Evolutionary conservation across 108 stramenopile genomes (phyloP).

Genomic region (Cyclostephanos tholiformis): DNA sequence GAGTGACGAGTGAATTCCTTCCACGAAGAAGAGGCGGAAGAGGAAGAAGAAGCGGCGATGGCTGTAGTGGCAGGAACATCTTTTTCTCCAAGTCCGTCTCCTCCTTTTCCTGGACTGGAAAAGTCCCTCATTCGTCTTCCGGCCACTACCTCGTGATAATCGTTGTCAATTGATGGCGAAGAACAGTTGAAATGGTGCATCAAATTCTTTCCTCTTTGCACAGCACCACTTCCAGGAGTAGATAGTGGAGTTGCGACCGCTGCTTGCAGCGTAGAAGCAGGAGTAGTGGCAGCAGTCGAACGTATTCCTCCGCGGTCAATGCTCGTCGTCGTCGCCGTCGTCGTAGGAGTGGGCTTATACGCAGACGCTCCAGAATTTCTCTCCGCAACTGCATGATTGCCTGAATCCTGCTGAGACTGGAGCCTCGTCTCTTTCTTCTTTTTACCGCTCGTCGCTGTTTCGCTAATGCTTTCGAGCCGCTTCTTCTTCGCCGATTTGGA

Average conservation of each 20-base stretch:
- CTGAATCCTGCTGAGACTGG: background rate
- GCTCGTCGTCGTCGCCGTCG: slow-evolving; percentile 5
- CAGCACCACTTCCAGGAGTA: background rate
- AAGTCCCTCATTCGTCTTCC: background rate
- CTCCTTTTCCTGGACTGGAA: background rate
- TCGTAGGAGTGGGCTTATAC: background rate
- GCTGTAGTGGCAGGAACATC: background rate
- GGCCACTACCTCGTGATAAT: background rate
- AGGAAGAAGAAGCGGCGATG: background rate
- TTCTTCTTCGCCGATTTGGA: slow-evolving; percentile 1
- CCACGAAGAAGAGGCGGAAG: background rate
- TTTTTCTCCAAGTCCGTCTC: background rate
- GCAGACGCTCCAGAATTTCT: background rate
- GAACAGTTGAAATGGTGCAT: slow-evolving; percentile 11
- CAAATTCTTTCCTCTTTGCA: slow-evolving; percentile 5
- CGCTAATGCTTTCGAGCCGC: background rate
- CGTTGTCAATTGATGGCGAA: slow-evolving; percentile 4
- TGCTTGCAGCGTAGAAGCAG: background rate
- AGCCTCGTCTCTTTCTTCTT: slow-evolving; percentile 1
- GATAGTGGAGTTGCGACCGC: slow-evolving; percentile 2
- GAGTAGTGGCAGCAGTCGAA: background rate
- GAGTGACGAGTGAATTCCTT: slow-evolving; percentile 4
- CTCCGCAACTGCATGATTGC: slow-evolving; percentile 1
- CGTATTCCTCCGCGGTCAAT: background rate
- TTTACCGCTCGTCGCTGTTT: slow-evolving; percentile 2